Base-by-base conservation (phyloP, 2,329 filamentous ascomycete genomes). In the Leptographium radiaticola region DNA sequence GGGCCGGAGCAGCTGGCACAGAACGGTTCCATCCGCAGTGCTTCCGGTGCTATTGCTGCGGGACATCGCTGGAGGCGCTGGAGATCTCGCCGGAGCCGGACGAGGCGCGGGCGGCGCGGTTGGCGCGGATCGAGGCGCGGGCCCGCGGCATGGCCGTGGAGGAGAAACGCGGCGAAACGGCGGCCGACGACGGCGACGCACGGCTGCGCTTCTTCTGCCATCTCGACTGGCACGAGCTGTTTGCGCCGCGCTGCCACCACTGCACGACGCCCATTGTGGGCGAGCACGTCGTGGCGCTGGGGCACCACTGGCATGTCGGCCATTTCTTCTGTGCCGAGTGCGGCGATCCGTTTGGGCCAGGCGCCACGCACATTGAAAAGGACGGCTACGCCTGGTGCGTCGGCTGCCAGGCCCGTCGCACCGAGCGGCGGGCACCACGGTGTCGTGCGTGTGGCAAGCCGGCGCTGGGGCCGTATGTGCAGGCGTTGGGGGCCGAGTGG, bases 301-400 rank as follows among this genome's bases (percentile, higher is more conserved):
- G 93, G 1, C 81, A 84, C n/a, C 89, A 95, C 70, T 98, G 89
- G 87, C 93, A 98, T 67, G 87, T 87, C 52, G 93, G 93, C 0
- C 93, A 98, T 70, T 98, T 98, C 72, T 98, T 98, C 77, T 98
- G 93, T 65, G 93, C 93, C 44, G 89, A 98, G 74, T 98, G 93
- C 66, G 93, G 93, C 60, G 91, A 98, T 71, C 91, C 93, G 0
- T 98, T 98, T 66, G 88, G 77, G 60, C 74, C 75, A 49, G 79
- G 79, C 56, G 79, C 76, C 70, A 84, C 80, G 47, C 81, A 84
- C 63, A 83, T 98, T 53, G 93, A 98, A 67, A 95, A 95, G 70
- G 91, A 97, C 61, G 91, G 91, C 11, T 97, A 95, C 68, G 93
- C 93, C 6, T 98, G 93, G 90, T 98, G 93, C 69, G 80, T 97